phyloP scores from a whole-genome alignment of 768 basidiomycete genomes.

The Kwoniella newhampshirensis region DNA sequence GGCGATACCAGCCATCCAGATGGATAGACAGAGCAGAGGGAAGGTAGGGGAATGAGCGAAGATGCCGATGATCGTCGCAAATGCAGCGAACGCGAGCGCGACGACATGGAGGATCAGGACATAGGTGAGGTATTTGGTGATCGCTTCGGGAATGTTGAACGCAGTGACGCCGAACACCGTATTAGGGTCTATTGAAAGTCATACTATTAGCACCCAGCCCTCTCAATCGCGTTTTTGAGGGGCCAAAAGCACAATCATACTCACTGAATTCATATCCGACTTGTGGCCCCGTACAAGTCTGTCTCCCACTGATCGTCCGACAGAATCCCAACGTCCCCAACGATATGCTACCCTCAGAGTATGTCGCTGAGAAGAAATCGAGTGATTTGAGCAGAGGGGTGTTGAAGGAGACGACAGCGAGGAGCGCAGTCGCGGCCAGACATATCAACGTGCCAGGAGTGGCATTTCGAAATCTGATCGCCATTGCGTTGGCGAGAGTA shows the following conservation, averaged over 20 bases:
- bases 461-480: conserved; percentile 65
- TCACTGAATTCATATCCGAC: conserved; percentile 86
- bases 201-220: conserved; percentile 4
- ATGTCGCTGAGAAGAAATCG: conserved; percentile 68
- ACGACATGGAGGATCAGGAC: conserved; percentile 87
- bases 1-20: conserved; percentile 61
- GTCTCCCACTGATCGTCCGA: conserved; percentile 44
- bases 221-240: background rate
- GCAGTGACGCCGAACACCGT: conserved; percentile 67
- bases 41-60: conserved; percentile 81
- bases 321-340: conserved; percentile 94
- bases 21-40: conserved; percentile 58
- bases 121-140: conserved; percentile 93
- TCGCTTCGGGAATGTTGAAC: conserved; percentile 72
- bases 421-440: conserved; percentile 70
- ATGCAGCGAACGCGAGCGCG: conserved; percentile 71
- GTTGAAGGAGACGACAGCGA: conserved; percentile 84
- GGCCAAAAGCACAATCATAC: conserved; percentile 44
- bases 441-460: conserved; percentile 87
- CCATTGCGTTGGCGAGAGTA: conserved; percentile 36
- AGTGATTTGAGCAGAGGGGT: conserved; percentile 86
- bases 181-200: conserved; percentile 68
- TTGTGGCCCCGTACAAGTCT: conserved; percentile 72
- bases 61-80: conserved; percentile 75
- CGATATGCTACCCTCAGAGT: conserved; percentile 58